Conservation (phyloP, 1,284 basidiomycete species). For the Phellopilus nigrolimitatus region DNA sequence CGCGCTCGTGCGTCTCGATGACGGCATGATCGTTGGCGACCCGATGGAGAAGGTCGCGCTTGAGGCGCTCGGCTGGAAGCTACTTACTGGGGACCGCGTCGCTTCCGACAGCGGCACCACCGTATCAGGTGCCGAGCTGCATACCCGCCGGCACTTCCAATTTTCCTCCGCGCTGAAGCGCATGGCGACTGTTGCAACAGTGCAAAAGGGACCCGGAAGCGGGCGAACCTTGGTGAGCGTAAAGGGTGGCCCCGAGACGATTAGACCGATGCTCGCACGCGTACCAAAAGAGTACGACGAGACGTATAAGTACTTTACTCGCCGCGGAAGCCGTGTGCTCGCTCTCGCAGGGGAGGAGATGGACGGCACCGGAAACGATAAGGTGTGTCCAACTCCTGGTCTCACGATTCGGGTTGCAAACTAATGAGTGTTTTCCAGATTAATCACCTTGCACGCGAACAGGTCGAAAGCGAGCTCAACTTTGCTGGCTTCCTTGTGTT, state of each 20-base stretch:
- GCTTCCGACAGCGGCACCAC: too few species aligned
- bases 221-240: constrained; percentile 65
- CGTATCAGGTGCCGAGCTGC: too few species aligned
- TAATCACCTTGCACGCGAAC: constrained; percentile 74
- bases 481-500: constrained; percentile 95
- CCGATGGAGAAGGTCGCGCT: constrained; percentile 99
- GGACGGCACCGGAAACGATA: constrained; percentile 59
- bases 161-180: constrained; percentile 94
- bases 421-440: constrained; percentile 46
- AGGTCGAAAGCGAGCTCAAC: constrained; percentile 70
- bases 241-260: constrained; percentile 94
- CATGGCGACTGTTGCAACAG: constrained; percentile 85
- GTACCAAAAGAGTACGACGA: constrained; percentile 84
- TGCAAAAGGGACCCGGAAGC: constrained; percentile 43
- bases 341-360: constrained; percentile 85
- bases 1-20: constrained; percentile 89
- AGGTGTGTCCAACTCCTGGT: constrained; percentile 29
- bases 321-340: constrained; percentile 86
- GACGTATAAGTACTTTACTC: constrained; percentile 89
- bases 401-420: not conserved
- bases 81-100: constrained; percentile 57
- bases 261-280: constrained; percentile 75
- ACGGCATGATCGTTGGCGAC: constrained; percentile 92
- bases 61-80: constrained; percentile 87
- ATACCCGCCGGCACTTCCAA: constrained; percentile 84